Conservation (phyloP, 257 asterid species). For the Forsythia suspensa region DNA sequence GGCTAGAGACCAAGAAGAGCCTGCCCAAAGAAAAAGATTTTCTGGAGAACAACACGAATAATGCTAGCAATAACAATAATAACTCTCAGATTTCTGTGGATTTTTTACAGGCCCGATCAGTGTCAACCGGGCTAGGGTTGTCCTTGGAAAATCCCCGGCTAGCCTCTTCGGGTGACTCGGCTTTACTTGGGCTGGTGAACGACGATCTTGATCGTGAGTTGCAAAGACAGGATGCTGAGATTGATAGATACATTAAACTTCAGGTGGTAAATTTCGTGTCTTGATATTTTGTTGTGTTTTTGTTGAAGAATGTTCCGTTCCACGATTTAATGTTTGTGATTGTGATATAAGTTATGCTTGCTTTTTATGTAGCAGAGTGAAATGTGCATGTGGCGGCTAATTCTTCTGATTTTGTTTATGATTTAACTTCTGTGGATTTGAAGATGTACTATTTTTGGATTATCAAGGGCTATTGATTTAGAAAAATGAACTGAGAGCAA, state of each 20-base stretch:
- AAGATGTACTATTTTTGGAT: not conserved
- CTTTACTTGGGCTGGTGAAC: slow-evolving; percentile 65
- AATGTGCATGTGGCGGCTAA: not conserved
- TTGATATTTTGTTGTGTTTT: not conserved
- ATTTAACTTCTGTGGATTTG: not conserved
- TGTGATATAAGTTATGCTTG: not conserved
- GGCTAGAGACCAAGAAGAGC: slow-evolving; percentile 60
- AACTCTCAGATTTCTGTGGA: slow-evolving; percentile 81
- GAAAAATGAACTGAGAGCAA: not conserved
- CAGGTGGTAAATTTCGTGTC: slow-evolving; percentile 52
- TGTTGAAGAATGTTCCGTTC: not conserved
- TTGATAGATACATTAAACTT: slow-evolving; percentile 77
- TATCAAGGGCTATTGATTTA: not conserved
- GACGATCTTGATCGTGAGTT: slow-evolving; percentile 78
- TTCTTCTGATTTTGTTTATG: not conserved
- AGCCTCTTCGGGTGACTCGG: slow-evolving; percentile 27
- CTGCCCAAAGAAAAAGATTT: slow-evolving; percentile 79
- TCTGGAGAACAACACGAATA: slow-evolving; percentile 48
- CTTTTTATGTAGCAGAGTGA: slow-evolving; percentile 4
- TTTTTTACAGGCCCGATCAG: slow-evolving; percentile 80
- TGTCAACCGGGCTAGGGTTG: slow-evolving; percentile 93
- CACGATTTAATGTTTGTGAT: not conserved
- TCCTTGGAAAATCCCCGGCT: slow-evolving; percentile 64
- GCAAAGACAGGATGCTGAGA: slow-evolving; percentile 86
- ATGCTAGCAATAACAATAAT: slow-evolving; percentile 25